Evolutionary conservation across 75 land plant genomes (phyloP), one percentile per base, ranked within the genome.

Genomic region (Cryptomeria japonica): DNA sequence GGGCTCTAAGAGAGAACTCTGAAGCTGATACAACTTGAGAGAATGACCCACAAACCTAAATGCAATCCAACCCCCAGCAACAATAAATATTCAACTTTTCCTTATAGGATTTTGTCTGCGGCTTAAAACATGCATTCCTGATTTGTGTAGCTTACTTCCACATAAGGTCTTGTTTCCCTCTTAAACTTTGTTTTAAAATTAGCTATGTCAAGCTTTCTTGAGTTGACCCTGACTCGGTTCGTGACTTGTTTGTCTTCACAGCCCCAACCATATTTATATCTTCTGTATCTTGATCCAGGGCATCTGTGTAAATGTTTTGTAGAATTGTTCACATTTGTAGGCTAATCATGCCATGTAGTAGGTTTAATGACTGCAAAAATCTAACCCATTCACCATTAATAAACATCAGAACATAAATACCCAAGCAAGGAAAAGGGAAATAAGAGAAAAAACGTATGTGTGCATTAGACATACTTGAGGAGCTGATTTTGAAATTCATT

Each of bases 11-110:
- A 82, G 84, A n/a, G 15, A 28, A 41, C 84, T 82, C 51, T 98
- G 96, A 8, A 98, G 93, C 91, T 96, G 94, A 76, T 98, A 98
- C 42, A 95, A 91, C 25, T 94, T 94, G 1, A 98, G 89, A 5
- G 97, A 93, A 13, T 99, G 99, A 1, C 99, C 99, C 8, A 98
- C 96, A 80, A 98, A 98, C 41, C 99, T 91, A 86, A 98, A 98
- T 13, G 93, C 72, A 70, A 98, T 96, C 99, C 99, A 98, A 28
- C 92, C 96, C n/a, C 99, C 99, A 55, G 93, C 89, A 84, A 96
- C 72, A 22, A 93, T 84, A 87, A 92, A 98, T 77, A 98, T 98
- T n/a, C n/a, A n/a, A n/a, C n/a, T n/a, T n/a, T n/a, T n/a, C n/a
- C n/a, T n/a, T n/a, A n/a, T n/a, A n/a, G n/a, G n/a, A n/a, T n/a